A percentile compares a stretch with the other conserved stretches of the same genome.
Conservation (phyloP, 768 basidiomycete species). For the Trametes elegans region DNA sequence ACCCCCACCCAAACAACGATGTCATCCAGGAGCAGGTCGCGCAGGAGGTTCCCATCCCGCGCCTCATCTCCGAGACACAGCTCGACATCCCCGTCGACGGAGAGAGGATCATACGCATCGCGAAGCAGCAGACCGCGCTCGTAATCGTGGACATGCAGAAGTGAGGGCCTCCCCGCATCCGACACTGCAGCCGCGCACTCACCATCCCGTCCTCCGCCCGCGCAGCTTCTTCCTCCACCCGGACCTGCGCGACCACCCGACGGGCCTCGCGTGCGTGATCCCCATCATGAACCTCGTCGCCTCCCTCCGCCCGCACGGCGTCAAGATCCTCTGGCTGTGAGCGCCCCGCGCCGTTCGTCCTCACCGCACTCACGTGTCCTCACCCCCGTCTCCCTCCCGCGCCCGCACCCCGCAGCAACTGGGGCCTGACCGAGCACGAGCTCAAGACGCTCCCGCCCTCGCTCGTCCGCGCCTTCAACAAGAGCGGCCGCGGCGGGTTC, state of each 20-base stretch:
- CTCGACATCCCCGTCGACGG: constrained; percentile 55
- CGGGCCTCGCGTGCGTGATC: constrained; percentile 56
- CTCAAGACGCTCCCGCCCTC: constrained; percentile 60
- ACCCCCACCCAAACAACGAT: background rate
- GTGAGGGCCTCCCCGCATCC: constrained; percentile 33
- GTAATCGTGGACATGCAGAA: constrained; percentile 79
- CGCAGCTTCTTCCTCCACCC: constrained; percentile 64
- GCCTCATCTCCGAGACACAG: constrained; percentile 37
- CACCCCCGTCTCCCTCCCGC: background rate
- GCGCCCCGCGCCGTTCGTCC: background rate
- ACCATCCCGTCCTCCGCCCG: background rate
- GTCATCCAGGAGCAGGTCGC: constrained; percentile 3
- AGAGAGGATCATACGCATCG: constrained; percentile 48
- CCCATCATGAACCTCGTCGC: constrained; percentile 50
- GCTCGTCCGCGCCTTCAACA: constrained; percentile 52
- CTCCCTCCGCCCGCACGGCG: constrained; percentile 44
- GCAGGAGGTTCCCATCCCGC: constrained; percentile 24
- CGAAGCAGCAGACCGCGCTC: constrained; percentile 48
- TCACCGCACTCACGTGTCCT: background rate
- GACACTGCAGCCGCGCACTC: background rate
- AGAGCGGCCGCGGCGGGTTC: constrained; percentile 47
- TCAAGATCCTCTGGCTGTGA: constrained; percentile 67
- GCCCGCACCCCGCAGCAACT: constrained; percentile 52
- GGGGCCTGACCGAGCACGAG: constrained; percentile 68
- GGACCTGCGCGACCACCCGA: constrained; percentile 51